Evolutionary conservation across 805 yeast genomes (phyloP), one percentile per base, ranked within the genome.

Genomic region (Candida tammaniensis): DNA sequence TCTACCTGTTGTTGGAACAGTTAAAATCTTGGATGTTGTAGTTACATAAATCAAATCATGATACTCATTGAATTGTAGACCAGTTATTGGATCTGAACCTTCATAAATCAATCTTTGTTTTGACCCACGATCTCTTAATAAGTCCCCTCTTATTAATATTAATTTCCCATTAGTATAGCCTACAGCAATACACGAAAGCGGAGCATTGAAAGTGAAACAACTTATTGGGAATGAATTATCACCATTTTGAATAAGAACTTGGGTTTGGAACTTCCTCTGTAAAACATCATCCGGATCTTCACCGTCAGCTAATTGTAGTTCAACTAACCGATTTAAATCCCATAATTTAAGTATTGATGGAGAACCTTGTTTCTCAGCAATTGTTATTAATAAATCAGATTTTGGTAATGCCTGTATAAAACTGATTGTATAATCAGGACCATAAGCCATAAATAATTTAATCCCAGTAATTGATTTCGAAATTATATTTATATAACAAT

Each of bases 91-190:
- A 31, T 86, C 93, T 2, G 70, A 61, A 33, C 80, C 75, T 39
- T 82, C 86, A 52, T 80, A 86, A 1, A 89, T 79, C 0, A 82
- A 55, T 18, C 97, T 66, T 50, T 91, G 98, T 44, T 93, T 76
- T 7, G 95, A 79, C 0, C 98, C 98, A 39, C 95, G 66, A 52
- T 93, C 98, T 47, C 88, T 77, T 5, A 86, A 46, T 20, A 93
- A 57, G 55, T 93, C 98, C 7, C 98, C 98, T 42, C 98, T 64
- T 0, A 89, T 76, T 5, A 89, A 61, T 2, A 89, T 64, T 2
- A 89, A 87, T 14, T 78, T 70, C 2, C 98, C 98, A 55, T 88
- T 82, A 10, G 89, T 82, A 48, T 78, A 86, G 0, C 96, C 96
- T 29, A 86, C 61, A 0, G 84, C 89, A 5, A 83, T 55, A 21